Percentiles rank a stretch among this genome's conserved stretches.
These are phyloP conservation scores for Pythium monospermum DNA, from an alignment of 352 stramenopile species.

Conservation along the genomic window DNA sequence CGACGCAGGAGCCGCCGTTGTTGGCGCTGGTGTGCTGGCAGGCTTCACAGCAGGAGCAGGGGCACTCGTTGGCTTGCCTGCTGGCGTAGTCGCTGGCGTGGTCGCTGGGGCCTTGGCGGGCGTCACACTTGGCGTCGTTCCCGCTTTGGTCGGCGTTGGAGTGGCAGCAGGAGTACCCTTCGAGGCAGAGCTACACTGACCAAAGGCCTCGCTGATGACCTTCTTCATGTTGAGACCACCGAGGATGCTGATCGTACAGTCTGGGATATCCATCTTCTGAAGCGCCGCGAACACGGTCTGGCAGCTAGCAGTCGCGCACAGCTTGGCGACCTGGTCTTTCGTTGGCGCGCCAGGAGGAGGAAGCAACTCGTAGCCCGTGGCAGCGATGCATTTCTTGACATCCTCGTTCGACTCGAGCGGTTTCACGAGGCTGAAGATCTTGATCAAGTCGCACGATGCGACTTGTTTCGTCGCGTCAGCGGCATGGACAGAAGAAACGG, in stretches of 20 bases:
- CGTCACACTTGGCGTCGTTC: background rate
- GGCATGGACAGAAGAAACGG: constrained; percentile 8
- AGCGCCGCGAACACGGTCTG: constrained; percentile 24
- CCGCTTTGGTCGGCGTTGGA: background rate
- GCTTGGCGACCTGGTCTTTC: constrained; percentile 28
- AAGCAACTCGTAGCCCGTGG: constrained; percentile 32
- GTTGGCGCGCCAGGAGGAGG: constrained; percentile 22
- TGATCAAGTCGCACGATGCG: constrained; percentile 36
- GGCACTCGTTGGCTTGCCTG: background rate
- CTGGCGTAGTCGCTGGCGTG: constrained; percentile 1
- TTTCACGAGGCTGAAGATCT: constrained; percentile 30
- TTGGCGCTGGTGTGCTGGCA: background rate
- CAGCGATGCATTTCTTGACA: constrained; percentile 28
- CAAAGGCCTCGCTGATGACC: constrained; percentile 18
- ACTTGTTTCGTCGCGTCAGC: background rate
- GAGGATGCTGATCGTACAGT: constrained; percentile 38
- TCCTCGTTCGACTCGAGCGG: constrained; percentile 29
- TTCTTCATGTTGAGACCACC: constrained; percentile 43
- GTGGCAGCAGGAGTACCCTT: background rate
- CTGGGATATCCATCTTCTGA: constrained; percentile 29
- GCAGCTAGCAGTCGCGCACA: constrained; percentile 24
- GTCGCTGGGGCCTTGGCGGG: background rate
- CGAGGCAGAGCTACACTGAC: constrained; percentile 11
- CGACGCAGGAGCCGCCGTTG: background rate
- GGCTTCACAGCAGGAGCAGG: background rate